Evolutionary conservation across 2,329 filamentous ascomycete species (phyloP).

Genomic region (Fulvia fulva): DNA sequence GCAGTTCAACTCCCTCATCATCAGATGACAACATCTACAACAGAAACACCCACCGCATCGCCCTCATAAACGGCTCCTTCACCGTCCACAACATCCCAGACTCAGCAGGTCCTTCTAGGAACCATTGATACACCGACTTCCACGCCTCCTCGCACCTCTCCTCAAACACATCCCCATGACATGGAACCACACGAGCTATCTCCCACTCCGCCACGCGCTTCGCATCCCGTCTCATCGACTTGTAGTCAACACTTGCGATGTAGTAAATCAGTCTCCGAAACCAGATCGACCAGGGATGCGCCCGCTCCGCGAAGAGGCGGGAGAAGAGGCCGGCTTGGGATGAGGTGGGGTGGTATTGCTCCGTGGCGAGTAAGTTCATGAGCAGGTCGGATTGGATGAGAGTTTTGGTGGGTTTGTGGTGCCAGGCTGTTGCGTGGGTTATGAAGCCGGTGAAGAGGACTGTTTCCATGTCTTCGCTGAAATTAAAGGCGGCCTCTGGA

Average conservation of each 20-base stretch:
- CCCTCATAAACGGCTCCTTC: conserved; percentile 9
- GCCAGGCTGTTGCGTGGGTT: conserved; percentile 16
- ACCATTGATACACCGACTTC: conserved; percentile 13
- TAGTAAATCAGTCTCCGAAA: conserved; percentile 16
- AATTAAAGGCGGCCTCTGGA: conserved; percentile 4
- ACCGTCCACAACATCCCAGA: conserved; percentile 6
- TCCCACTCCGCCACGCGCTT: conserved; percentile 14
- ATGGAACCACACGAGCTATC: conserved; percentile 10
- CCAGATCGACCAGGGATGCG: conserved; percentile 9
- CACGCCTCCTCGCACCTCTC: conserved; percentile 8
- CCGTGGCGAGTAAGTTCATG: conserved; percentile 14
- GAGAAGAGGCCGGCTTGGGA: not conserved
- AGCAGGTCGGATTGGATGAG: conserved; percentile 12
- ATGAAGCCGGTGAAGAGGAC: conserved; percentile 18
- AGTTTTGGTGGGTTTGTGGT: conserved; percentile 15
- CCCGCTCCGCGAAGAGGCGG: conserved; percentile 7
- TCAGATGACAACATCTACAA: not conserved
- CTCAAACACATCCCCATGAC: conserved; percentile 15
- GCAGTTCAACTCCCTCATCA: not conserved
- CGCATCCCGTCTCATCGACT: conserved; percentile 10
- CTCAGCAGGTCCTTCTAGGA: conserved; percentile 2
- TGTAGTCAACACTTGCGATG: conserved; percentile 12
- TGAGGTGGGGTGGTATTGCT: conserved; percentile 3
- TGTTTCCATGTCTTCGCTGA: conserved; percentile 11
- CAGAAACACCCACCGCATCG: not conserved